Percentiles rank a stretch among this genome's conserved stretches.
Conservation (phyloP, 2,329 filamentous ascomycete genomes). For the Colletotrichum neosansevieriae region DNA sequence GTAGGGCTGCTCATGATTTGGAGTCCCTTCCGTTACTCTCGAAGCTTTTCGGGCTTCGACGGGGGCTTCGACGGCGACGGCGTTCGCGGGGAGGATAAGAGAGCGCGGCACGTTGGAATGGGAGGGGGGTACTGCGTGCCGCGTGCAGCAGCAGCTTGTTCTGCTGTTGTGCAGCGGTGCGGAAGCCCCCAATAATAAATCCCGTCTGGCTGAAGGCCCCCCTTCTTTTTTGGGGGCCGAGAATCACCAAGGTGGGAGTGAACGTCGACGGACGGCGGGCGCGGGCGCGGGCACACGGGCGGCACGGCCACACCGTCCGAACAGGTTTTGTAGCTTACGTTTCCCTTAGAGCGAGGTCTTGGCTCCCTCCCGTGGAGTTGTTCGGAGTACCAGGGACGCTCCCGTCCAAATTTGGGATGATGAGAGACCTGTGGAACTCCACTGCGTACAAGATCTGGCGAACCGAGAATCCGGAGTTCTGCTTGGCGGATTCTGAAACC, state of each 20-base stretch:
- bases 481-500: constrained; percentile 22
- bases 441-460: constrained; percentile 36
- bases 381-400: constrained; percentile 30
- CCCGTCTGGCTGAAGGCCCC: constrained; percentile 8
- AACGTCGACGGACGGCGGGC: constrained; percentile 30
- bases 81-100: background rate
- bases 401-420: constrained; percentile 26
- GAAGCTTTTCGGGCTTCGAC: constrained; percentile 34
- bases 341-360: constrained; percentile 35
- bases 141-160: constrained; percentile 17
- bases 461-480: constrained; percentile 27
- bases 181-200: constrained; percentile 38
- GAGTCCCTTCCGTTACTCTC: constrained; percentile 35
- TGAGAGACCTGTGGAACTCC: constrained; percentile 36
- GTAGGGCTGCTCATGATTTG: constrained; percentile 59
- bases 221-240: constrained; percentile 19
- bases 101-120: constrained; percentile 20
- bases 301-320: constrained; percentile 39
- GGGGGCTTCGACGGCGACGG: constrained; percentile 1
- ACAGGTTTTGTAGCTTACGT: constrained; percentile 39
- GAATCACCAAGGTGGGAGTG: constrained; percentile 25
- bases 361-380: constrained; percentile 33
- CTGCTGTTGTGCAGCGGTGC: constrained; percentile 19
- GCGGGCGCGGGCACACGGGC: constrained; percentile 29
- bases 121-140: constrained; percentile 10